Base-by-base conservation (phyloP, 2,329 filamentous ascomycete species). In the Fusarium denticulatum region DNA sequence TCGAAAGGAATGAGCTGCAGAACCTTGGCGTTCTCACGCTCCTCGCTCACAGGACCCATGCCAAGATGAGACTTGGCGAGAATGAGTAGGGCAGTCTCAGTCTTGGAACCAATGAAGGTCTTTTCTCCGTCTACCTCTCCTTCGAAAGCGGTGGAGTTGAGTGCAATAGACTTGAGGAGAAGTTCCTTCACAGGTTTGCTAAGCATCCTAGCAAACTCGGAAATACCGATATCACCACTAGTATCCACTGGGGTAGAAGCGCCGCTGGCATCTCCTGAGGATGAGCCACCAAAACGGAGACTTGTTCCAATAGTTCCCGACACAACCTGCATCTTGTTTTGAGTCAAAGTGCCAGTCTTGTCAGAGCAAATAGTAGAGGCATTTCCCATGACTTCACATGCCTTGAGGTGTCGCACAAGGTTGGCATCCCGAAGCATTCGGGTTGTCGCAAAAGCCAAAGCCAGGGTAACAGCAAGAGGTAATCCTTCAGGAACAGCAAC, bases 371-470 rank as follows among this genome's bases (percentile, higher is more conserved):
- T 91, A 0, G 89, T 90, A 2, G 91, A 93, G 12, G 92, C 92
- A 77, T 94, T 94, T 59, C 93, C 93, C 92, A 94, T 94, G 50
- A 93, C 93, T 81, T 94, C 93, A 77, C 93, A 94, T 28, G 93
- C 92, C 77, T 93, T 92, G 64, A 95, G 86, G 64, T 94, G 91
- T 40, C 93, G 90, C 49, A 94, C 92, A 66, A 95, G 83, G 76
- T 94, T 94, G 82, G 93, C 93, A 81, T 94, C 92, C 76, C 89
- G 92, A 66, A 94, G 82, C 93, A 94, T 94, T 62, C 91, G 89
- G 16, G 90, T 93, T 3, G 92, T 94, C 9, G 93, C 93, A 80
- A 94, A 94, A 15, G 92, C 93, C 49, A 95, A 84, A 22, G 93
- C 92, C 32, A 95, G 85, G 0, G 93, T 95, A n/a, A 94, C 93